Evolutionary conservation across 768 basidiomycete species (phyloP).

Genomic region (Hysterangium stoloniferum): DNA sequence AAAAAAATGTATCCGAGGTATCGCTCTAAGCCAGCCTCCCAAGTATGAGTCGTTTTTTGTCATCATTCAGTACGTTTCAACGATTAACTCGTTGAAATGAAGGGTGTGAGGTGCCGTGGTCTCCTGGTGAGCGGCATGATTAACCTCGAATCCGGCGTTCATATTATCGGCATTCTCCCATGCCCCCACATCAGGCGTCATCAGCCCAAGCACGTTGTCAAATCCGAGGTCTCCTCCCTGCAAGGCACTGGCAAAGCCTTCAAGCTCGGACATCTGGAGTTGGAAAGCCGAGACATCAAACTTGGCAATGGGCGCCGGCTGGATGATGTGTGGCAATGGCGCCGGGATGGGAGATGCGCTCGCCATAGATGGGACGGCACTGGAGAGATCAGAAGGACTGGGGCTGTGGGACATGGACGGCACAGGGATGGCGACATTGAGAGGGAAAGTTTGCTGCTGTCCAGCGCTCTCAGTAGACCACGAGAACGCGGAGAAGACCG

Average conservation of each 20-base stretch:
- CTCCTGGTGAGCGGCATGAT: neutral
- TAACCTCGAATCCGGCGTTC: neutral
- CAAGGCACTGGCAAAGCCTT: neutral
- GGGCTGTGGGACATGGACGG: neutral
- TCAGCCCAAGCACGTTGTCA: neutral
- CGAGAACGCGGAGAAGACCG: constrained; percentile 4
- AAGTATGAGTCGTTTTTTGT: no score
- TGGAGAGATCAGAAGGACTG: neutral
- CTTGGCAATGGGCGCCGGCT: constrained; percentile 4
- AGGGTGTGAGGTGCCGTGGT: constrained; percentile 2
- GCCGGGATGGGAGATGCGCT: neutral
- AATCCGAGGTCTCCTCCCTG: neutral
- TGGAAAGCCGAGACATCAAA: constrained; percentile 1
- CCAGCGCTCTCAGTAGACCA: constrained; percentile 1
- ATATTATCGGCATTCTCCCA: no score
- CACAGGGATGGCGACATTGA: neutral
- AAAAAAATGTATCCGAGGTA: no score
- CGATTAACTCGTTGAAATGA: constrained; percentile 9
- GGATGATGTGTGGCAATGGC: neutral
- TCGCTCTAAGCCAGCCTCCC: no score
- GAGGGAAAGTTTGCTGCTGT: neutral
- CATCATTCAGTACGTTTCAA: constrained; percentile 8
- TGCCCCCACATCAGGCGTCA: neutral
- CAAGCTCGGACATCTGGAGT: neutral
- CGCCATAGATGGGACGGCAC: neutral